Percentiles rank a stretch among this genome's conserved stretches.
These are phyloP conservation scores for Fusarium oxysporum DNA, from an alignment of 2,329 filamentous ascomycete genomes.

Conservation along the genomic window DNA sequence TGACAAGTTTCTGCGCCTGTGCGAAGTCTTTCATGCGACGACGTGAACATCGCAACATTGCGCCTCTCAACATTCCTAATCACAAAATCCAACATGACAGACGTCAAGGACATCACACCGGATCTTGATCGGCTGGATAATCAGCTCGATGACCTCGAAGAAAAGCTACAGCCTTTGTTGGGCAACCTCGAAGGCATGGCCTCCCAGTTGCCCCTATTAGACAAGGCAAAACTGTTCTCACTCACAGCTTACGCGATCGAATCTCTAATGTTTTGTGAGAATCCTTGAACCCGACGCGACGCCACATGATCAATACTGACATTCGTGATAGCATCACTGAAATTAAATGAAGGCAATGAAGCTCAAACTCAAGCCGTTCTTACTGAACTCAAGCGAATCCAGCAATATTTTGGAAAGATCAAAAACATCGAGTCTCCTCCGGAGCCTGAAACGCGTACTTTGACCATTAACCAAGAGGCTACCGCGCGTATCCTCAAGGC, in stretches of 20 bases:
- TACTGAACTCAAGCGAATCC: conserved; percentile 85
- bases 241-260: conserved; percentile 89
- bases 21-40: conserved; percentile 39
- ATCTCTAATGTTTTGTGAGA: conserved; percentile 83
- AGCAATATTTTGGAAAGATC: conserved; percentile 94
- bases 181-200: conserved; percentile 74
- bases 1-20: conserved; percentile 34
- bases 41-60: conserved; percentile 23
- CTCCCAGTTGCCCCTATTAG: conserved; percentile 86
- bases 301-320: background rate
- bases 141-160: conserved; percentile 83
- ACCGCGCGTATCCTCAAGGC: conserved; percentile 85
- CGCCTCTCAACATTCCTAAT: conserved; percentile 4
- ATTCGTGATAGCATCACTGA: conserved; percentile 69
- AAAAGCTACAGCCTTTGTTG: conserved; percentile 79
- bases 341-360: conserved; percentile 77
- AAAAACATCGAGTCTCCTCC: conserved; percentile 75
- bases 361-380: conserved; percentile 89
- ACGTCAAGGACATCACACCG: conserved; percentile 68
- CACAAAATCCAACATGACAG: conserved; percentile 49
- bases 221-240: conserved; percentile 95
- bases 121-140: conserved; percentile 80
- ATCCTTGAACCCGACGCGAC: too few relatives aligned
- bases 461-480: conserved; percentile 77
- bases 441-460: conserved; percentile 59